These are phyloP conservation scores for Juglanconis sp. DNA, from an alignment of 2,329 filamentous ascomycete genomes.

Conservation along the genomic window DNA sequence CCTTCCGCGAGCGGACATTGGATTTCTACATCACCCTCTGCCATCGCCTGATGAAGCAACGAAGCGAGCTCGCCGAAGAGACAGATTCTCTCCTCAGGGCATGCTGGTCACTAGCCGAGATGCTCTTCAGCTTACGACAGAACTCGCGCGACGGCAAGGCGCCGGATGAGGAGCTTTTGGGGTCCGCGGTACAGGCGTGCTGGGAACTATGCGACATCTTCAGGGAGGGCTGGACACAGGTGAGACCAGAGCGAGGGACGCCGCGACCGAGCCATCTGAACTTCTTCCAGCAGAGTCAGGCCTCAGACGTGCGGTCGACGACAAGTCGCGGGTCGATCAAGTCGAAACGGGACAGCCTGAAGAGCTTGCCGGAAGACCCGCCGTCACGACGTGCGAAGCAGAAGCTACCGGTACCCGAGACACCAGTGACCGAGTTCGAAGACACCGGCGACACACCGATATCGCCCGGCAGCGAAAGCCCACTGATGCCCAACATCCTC, in stretches of 20 bases:
- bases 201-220: slow-evolving; percentile 95
- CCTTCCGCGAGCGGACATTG: slow-evolving; percentile 82
- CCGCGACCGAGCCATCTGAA: slow-evolving; percentile 76
- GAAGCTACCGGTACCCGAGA: slow-evolving; percentile 67
- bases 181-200: slow-evolving; percentile 86
- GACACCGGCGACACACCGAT: slow-evolving; percentile 87
- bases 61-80: slow-evolving; percentile 72
- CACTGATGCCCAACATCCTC: slow-evolving; percentile 80
- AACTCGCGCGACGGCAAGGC: slow-evolving; percentile 70
- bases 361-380: slow-evolving; percentile 45
- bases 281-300: slow-evolving; percentile 57
- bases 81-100: slow-evolving; percentile 80
- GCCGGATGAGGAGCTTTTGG: slow-evolving; percentile 78
- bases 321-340: slow-evolving; percentile 47
- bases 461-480: slow-evolving; percentile 73
- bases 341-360: slow-evolving; percentile 53
- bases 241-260: slow-evolving; percentile 80
- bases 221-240: slow-evolving; percentile 85
- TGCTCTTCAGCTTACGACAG: slow-evolving; percentile 87
- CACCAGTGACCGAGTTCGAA: slow-evolving; percentile 92
- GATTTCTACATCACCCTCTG: slow-evolving; percentile 95
- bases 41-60: slow-evolving; percentile 94
- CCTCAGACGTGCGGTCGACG: slow-evolving; percentile 30
- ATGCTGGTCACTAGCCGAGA: slow-evolving; percentile 88
- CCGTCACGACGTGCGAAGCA: slow-evolving; percentile 36